phyloP scores from a whole-genome alignment of 2,329 filamentous ascomycete genomes.

The Cercospora sp. region DNA sequence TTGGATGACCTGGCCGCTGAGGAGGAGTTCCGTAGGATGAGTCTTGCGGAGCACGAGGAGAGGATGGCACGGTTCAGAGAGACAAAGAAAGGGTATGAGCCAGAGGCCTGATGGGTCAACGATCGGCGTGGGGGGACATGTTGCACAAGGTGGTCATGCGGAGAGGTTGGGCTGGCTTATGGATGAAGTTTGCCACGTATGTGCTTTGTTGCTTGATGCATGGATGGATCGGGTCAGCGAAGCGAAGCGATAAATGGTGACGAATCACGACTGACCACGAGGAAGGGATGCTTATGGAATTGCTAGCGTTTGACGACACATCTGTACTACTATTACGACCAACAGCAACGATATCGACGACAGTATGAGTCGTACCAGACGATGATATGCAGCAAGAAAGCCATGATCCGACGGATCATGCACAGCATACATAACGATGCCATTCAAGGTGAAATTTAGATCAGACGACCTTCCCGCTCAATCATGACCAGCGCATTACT shows the following conservation, averaged over 20 bases:
- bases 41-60: slow-evolving; percentile 1
- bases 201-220: background rate
- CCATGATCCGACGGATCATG: no score
- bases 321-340: background rate
- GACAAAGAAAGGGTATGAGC: slow-evolving; percentile 8
- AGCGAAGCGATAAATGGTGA: background rate
- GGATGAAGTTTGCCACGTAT: background rate
- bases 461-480: no score
- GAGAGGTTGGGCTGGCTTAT: background rate
- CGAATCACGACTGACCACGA: background rate
- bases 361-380: no score
- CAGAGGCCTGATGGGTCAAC: background rate
- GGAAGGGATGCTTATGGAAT: background rate
- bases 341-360: no score
- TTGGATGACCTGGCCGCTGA: slow-evolving; percentile 6
- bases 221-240: background rate
- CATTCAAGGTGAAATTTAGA: no score
- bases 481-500: no score
- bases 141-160: background rate
- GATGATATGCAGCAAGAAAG: no score
- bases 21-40: background rate
- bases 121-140: background rate
- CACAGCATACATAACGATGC: no score
- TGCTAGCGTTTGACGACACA: background rate
- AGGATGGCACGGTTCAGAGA: slow-evolving; percentile 7